Evolutionary conservation across 192 early-diverging fungal genomes (phyloP).

Genomic region (Mortierella claussenii): DNA sequence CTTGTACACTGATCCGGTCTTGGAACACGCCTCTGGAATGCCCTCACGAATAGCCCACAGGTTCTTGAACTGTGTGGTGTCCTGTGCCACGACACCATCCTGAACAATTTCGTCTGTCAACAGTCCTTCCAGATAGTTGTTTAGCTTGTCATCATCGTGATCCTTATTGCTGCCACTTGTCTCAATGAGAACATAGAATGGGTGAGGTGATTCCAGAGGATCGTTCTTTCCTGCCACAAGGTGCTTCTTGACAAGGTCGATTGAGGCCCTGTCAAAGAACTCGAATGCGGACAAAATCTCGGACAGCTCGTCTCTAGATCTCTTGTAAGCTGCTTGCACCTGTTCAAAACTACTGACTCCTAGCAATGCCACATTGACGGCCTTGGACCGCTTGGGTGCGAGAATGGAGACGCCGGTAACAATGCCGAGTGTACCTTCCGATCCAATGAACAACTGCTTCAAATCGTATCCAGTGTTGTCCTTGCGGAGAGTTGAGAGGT

Average conservation of each 20-base stretch:
- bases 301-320: conserved; percentile 82
- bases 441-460: conserved; percentile 98
- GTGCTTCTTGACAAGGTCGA: conserved; percentile 86
- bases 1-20: conserved; percentile 92
- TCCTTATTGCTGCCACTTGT: conserved; percentile 93
- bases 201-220: conserved; percentile 73
- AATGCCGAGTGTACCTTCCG: conserved; percentile 95
- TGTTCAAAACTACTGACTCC: conserved; percentile 82
- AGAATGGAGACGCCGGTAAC: conserved; percentile 92
- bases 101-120: conserved; percentile 80
- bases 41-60: conserved; percentile 96
- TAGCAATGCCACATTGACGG: conserved; percentile 84
- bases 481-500: conserved; percentile 89
- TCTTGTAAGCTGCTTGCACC: conserved; percentile 84
- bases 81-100: conserved; percentile 94
- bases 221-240: conserved; percentile 66
- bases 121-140: conserved; percentile 78
- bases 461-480: conserved; percentile 98
- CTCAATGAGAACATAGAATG: conserved; percentile 97
- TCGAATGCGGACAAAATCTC: conserved; percentile 99
- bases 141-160: conserved; percentile 95
- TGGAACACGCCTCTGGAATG: conserved; percentile 92
- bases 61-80: conserved; percentile 79
- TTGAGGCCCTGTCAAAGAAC: conserved; percentile 88
- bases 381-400: conserved; percentile 78